These are phyloP conservation scores for Vigna mungo DNA, from an alignment of 306 rosid genomes.

Conservation along the genomic window DNA sequence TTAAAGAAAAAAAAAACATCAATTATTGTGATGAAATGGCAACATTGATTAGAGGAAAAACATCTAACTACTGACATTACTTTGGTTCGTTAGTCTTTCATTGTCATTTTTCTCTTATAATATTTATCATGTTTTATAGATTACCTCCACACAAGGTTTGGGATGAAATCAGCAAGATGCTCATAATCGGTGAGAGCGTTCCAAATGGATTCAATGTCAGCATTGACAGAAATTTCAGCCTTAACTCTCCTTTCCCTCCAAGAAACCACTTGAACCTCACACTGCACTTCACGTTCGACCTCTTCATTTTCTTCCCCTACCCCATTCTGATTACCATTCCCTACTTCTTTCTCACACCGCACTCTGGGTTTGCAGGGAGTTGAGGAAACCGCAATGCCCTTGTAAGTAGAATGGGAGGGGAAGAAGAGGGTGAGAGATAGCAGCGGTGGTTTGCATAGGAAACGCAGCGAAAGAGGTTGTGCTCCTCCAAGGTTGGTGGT, in stretches of 20 bases:
- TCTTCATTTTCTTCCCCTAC: conserved; percentile 26
- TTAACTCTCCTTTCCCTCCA: conserved; percentile 88
- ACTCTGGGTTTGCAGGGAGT: conserved; percentile 50
- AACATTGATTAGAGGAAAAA: background rate
- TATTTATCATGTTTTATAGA: background rate
- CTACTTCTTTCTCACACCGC: conserved; percentile 34
- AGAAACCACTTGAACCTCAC: conserved; percentile 82
- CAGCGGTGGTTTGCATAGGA: conserved; percentile 36
- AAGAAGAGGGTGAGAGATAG: conserved; percentile 37
- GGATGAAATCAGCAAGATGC: conserved; percentile 86
- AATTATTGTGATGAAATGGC: background rate
- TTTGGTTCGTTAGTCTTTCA: background rate
- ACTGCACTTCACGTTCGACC: conserved; percentile 59
- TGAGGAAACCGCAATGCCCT: conserved; percentile 51
- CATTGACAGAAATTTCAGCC: conserved; percentile 63
- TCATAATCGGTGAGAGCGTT: conserved; percentile 92
- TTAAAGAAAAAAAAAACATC: background rate
- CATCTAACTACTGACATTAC: background rate
- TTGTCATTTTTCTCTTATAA: background rate
- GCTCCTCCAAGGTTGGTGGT: conserved; percentile 45
- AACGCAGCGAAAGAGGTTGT: conserved; percentile 40
- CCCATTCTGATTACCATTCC: background rate
- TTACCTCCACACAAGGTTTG: conserved; percentile 91
- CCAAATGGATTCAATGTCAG: conserved; percentile 79
- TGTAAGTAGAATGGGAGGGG: conserved; percentile 35